Percentiles rank a stretch among this genome's conserved stretches.
phyloP scores from a whole-genome alignment of 169 alveolate species.

The Cryptosporidium viatorum region DNA sequence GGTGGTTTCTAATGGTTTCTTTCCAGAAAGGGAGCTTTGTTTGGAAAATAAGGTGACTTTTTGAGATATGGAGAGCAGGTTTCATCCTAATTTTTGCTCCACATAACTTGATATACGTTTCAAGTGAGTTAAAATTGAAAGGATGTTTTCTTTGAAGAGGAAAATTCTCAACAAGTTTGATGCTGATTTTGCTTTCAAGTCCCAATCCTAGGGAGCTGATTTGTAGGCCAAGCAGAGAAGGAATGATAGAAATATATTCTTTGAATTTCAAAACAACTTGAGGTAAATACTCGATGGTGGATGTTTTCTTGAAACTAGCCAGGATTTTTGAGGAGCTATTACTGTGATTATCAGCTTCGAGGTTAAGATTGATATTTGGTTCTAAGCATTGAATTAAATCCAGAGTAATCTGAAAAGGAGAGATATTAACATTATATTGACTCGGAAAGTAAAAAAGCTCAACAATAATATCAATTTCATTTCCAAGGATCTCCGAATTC shows the following conservation, averaged over 20 bases:
- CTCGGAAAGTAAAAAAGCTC: constrained; percentile 47
- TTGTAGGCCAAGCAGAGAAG: constrained; percentile 41
- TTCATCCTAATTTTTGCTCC: constrained; percentile 57
- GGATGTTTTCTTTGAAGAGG: constrained; percentile 23
- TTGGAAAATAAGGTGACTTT: constrained; percentile 31
- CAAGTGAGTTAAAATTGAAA: neutral
- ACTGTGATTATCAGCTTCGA: neutral
- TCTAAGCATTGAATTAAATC: constrained; percentile 42
- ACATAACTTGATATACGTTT: constrained; percentile 13
- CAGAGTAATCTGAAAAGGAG: constrained; percentile 26
- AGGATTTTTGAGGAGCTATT: neutral
- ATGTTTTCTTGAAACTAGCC: constrained; percentile 36
- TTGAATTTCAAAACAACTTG: constrained; percentile 2
- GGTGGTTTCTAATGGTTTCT: constrained; percentile 43
- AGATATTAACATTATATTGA: constrained; percentile 32
- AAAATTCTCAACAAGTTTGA: constrained; percentile 41
- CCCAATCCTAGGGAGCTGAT: constrained; percentile 26
- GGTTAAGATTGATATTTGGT: neutral
- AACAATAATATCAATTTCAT: constrained; percentile 36
- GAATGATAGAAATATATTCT: constrained; percentile 28
- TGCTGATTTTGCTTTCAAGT: constrained; percentile 3
- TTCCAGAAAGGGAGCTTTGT: constrained; percentile 51
- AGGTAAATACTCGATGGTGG: constrained; percentile 31
- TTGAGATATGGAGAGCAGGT: constrained; percentile 40
- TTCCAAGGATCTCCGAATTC: constrained; percentile 19